Base-by-base conservation (phyloP, 805 yeast genomes). In the Yarrowia sp. region DNA sequence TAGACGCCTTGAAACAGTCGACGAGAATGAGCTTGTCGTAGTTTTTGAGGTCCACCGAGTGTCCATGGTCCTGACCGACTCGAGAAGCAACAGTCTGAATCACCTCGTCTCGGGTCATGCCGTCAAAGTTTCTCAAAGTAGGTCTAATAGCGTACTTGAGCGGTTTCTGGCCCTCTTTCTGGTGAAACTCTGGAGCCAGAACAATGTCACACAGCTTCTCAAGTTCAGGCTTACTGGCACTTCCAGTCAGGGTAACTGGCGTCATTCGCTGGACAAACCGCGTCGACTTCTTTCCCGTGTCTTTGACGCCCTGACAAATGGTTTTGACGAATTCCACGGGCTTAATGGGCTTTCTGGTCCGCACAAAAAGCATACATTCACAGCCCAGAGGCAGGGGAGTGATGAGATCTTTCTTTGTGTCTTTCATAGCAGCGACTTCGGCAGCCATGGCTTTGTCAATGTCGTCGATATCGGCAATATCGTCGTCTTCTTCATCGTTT, bases 1-100 rank as follows among this genome's bases (percentile, higher is more conserved):
- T 82, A 67, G 89, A 89, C 67, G 85, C 88, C 77, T 92, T 93
- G 77, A 87, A 93, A 72, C 97, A 89, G 74, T 91, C 97, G 2
- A 95, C 88, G 62, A 93, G 72, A 54, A 95, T 83, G 69, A 95
- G 78, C 71, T 87, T 86, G 67, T 92, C 96, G 71, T 84, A 90
- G 12, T 84, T 76, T 71, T 90, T 89, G 74, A 95, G 81, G 73
- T 92, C 96, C 16, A 95, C 96, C 36, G 76, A 78, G 73, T 91
- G 97, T 1, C 86, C 87, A 67, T 83, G 82, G 5, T 84, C 86
- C 51, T 82, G 79, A 0, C 93, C 93, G 0, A 90, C 92, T 48
- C 82, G 76, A 32, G 82, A 84, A 3, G 96, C 97, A 9, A 92
- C 81, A 12, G 84, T 79, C 36, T 81, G 83, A 66, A 90, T 91